Conservation (phyloP, 192 early-diverging fungal species). For the Obelidium mucronatum region DNA sequence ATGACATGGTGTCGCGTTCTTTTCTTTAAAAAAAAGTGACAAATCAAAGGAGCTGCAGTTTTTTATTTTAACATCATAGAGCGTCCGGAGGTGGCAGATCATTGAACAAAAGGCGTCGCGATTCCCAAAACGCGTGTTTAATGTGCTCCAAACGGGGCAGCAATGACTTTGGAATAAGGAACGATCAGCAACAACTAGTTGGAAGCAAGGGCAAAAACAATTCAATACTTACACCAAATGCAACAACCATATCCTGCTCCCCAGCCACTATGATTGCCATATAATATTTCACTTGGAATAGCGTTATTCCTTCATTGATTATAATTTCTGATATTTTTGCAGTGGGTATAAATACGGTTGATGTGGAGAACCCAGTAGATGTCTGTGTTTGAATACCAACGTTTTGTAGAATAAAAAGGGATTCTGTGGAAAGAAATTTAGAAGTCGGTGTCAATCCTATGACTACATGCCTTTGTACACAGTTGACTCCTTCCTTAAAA, state of each 20-base stretch:
- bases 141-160: not conserved
- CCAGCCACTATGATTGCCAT: conserved; percentile 72
- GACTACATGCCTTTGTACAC: conserved; percentile 13
- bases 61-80: conserved; percentile 1
- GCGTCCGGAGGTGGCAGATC: not conserved
- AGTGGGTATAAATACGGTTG: conserved; percentile 67
- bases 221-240: conserved; percentile 74
- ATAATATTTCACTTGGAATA: conserved; percentile 76
- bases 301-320: conserved; percentile 80
- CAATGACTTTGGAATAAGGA: not conserved
- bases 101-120: not conserved
- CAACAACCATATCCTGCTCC: conserved; percentile 68
- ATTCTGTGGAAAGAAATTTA: conserved; percentile 53
- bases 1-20: conserved; percentile 22
- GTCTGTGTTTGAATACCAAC: conserved; percentile 77
- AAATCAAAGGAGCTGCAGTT: not conserved
- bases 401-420: conserved; percentile 68
- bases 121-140: conserved; percentile 15
- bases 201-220: not conserved
- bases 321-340: conserved; percentile 71
- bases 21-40: not conserved
- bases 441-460: not conserved
- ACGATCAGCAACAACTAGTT: not conserved
- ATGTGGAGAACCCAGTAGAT: conserved; percentile 49
- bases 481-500: not conserved